A percentile compares a stretch with the other conserved stretches of the same genome.
Conservation (phyloP, 2,329 filamentous ascomycete species). For the Trichoderma lentiforme region DNA sequence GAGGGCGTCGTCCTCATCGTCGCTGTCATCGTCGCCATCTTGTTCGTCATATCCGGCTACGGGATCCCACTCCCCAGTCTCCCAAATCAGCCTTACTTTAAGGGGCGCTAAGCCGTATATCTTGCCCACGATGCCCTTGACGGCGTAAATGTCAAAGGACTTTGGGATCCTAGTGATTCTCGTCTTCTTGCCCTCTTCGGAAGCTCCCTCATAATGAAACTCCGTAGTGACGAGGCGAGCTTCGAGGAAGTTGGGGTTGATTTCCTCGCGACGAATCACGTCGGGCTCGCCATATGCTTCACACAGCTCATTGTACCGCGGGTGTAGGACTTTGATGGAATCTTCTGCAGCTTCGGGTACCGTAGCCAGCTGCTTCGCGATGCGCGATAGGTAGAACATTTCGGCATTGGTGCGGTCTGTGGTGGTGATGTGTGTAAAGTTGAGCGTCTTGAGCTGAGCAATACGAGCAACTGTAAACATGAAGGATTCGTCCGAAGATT, state of each 20-base stretch:
- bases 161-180: conserved; percentile 73
- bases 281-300: conserved; percentile 69
- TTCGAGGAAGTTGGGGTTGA: conserved; percentile 79
- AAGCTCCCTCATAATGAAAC: conserved; percentile 36
- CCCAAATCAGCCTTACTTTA: conserved; percentile 69
- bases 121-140: conserved; percentile 73
- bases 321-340: conserved; percentile 61
- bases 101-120: conserved; percentile 65
- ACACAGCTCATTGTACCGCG: conserved; percentile 71
- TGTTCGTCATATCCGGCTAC: conserved; percentile 61
- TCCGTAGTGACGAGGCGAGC: conserved; percentile 69
- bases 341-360: conserved; percentile 52
- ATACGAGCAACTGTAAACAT: conserved; percentile 84
- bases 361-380: conserved; percentile 69
- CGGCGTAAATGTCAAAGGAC: conserved; percentile 73
- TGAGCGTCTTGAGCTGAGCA: conserved; percentile 63
- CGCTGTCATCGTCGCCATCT: conserved; percentile 42
- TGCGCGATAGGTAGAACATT: conserved; percentile 85
- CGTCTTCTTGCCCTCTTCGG: conserved; percentile 30
- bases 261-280: conserved; percentile 52
- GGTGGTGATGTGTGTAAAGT: conserved; percentile 67
- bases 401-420: conserved; percentile 84
- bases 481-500: conserved; percentile 73
- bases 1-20: conserved; percentile 41
- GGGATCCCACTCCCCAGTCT: conserved; percentile 88